These are phyloP conservation scores for Aspergillus heteromorphus DNA, from an alignment of 495 filamentous ascomycete genomes.

Conservation along the genomic window DNA sequence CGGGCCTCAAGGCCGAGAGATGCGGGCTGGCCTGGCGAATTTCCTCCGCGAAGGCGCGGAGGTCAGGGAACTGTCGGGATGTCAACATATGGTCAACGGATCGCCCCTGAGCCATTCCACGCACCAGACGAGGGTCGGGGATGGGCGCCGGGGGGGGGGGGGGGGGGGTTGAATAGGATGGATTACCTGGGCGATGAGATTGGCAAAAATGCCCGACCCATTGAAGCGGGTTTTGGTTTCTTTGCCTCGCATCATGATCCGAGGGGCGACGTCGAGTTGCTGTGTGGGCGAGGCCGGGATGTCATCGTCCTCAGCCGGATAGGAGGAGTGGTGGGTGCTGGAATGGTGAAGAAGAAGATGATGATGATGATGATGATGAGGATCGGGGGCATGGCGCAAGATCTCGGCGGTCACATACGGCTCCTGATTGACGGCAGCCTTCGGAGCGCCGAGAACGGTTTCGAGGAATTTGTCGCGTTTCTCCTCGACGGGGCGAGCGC, in stretches of 20 bases:
- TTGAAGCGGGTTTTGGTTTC: slow-evolving; percentile 41
- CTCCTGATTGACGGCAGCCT: slow-evolving; percentile 36
- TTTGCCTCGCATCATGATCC: slow-evolving; percentile 40
- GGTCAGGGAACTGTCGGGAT: slow-evolving; percentile 35
- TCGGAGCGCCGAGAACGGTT: slow-evolving; percentile 41
- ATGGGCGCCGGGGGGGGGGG: neutral
- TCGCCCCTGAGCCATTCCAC: neutral
- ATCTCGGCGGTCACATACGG: slow-evolving; percentile 29
- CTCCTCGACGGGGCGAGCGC: slow-evolving; percentile 17
- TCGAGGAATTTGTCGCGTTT: slow-evolving; percentile 36
- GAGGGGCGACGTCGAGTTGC: slow-evolving; percentile 33
- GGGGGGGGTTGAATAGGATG: neutral
- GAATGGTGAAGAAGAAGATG: too few relatives aligned
- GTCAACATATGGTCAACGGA: slow-evolving; percentile 1
- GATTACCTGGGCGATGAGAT: slow-evolving; percentile 38
- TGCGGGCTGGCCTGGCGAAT: slow-evolving; percentile 35
- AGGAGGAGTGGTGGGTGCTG: slow-evolving; percentile 3
- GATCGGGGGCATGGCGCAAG: slow-evolving; percentile 18
- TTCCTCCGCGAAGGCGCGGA: slow-evolving; percentile 38
- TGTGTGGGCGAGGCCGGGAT: slow-evolving; percentile 28
- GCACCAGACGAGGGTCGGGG: neutral
- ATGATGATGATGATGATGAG: too few relatives aligned
- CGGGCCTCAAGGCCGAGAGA: slow-evolving; percentile 31
- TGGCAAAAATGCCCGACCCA: slow-evolving; percentile 40
- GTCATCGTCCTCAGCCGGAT: slow-evolving; percentile 14